phyloP scores from a whole-genome alignment of 805 yeast genomes.

The Wickerhamomyces silvicola region DNA sequence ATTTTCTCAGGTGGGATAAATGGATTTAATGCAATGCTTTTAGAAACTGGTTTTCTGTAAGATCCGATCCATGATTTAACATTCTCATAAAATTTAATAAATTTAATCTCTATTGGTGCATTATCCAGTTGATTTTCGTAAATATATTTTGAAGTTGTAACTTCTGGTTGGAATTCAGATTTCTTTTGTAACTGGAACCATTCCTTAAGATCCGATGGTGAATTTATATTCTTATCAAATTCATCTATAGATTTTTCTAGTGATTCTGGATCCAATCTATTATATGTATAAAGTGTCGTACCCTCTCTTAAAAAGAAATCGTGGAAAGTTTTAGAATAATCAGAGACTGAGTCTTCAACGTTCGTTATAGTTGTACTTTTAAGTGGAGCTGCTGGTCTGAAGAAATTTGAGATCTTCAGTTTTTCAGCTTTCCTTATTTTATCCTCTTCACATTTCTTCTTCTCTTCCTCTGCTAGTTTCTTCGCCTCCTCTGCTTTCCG shows the following conservation, averaged over 20 bases:
- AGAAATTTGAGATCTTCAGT: slow-evolving; percentile 25
- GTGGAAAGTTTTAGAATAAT: slow-evolving; percentile 27
- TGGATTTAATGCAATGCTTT: slow-evolving; percentile 26
- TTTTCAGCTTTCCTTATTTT: slow-evolving; percentile 12
- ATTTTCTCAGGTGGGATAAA: slow-evolving; percentile 40
- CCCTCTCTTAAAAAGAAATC: slow-evolving; percentile 34
- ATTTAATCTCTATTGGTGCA: slow-evolving; percentile 30
- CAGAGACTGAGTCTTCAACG: slow-evolving; percentile 14
- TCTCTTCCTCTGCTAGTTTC: slow-evolving; percentile 30
- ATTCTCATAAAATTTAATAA: slow-evolving; percentile 43
- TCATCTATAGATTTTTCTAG: slow-evolving; percentile 3
- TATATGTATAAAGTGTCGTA: slow-evolving; percentile 16
- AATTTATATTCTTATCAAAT: slow-evolving; percentile 8
- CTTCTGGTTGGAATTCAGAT: slow-evolving; percentile 2
- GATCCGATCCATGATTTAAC: slow-evolving; percentile 50
- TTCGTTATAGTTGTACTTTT: slow-evolving; percentile 10
- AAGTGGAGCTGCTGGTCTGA: slow-evolving; percentile 20
- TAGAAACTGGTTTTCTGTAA: slow-evolving; percentile 34
- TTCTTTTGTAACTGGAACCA: slow-evolving; percentile 6
- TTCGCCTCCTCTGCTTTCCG: slow-evolving; percentile 30
- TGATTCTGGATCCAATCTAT: slow-evolving; percentile 1
- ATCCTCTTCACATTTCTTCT: slow-evolving; percentile 25
- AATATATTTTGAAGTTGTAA: slow-evolving; percentile 22
- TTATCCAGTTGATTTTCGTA: slow-evolving; percentile 25
- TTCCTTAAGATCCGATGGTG: slow-evolving; percentile 2